Percentiles rank a stretch among this genome's conserved stretches.
phyloP scores from a whole-genome alignment of 176 grass and related monocot genomes.

The Urochloa ruziziensis region DNA sequence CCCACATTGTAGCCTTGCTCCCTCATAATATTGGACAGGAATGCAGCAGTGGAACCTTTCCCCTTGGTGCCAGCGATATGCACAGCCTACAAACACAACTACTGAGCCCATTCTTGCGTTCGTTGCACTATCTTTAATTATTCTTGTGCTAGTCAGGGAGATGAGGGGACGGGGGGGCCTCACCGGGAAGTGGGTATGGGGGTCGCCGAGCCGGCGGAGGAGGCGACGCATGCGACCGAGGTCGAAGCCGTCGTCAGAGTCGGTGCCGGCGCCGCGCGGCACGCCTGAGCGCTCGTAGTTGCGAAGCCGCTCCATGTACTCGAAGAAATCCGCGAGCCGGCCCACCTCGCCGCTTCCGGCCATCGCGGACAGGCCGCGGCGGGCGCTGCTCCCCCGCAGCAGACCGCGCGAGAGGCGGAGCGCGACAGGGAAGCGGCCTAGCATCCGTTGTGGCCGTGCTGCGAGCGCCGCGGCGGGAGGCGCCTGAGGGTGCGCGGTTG shows the following conservation, averaged over 20 bases:
- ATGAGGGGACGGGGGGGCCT: neutral
- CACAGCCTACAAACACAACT: slow-evolving; percentile 49
- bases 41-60: slow-evolving; percentile 84
- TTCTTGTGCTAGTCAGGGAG: too few relatives aligned
- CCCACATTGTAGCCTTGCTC: slow-evolving; percentile 88
- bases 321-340: slow-evolving; percentile 59
- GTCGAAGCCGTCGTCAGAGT: slow-evolving; percentile 85
- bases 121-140: neutral
- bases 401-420: neutral
- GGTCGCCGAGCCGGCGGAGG: slow-evolving; percentile 62
- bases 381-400: neutral
- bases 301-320: slow-evolving; percentile 76
- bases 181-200: slow-evolving; percentile 73
- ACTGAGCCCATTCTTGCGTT: neutral
- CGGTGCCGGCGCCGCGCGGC: slow-evolving; percentile 70
- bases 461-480: neutral
- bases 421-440: neutral
- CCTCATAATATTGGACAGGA: slow-evolving; percentile 80
- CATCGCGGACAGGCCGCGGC: slow-evolving; percentile 27
- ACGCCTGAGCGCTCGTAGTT: slow-evolving; percentile 86
- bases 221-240: slow-evolving; percentile 81
- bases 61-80: slow-evolving; percentile 96
- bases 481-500: neutral
- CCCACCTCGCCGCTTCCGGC: slow-evolving; percentile 7
- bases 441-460: slow-evolving; percentile 1